Base-by-base conservation (phyloP, 2,329 filamentous ascomycete genomes). In the Chrysoporthe austroafricana region DNA sequence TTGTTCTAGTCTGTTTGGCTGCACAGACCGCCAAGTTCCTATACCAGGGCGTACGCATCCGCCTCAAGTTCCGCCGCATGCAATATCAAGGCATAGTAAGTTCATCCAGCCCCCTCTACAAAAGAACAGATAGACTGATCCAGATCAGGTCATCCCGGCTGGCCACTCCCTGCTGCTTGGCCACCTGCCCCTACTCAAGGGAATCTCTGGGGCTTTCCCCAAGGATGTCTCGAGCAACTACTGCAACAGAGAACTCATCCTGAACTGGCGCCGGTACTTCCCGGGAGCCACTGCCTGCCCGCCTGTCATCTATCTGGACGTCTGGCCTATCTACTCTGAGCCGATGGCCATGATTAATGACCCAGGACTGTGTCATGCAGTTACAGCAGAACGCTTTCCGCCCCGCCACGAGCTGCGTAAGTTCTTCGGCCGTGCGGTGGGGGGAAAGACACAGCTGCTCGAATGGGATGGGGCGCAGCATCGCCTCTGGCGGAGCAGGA, bases 261-360 rank as follows among this genome's bases (percentile, higher is more conserved):
- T 57, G 32, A 63, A 70, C 36, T 71, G 68, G 68, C 44, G 36
- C 13, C 34, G 54, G 14, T 68, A 72, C 48, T 73, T 74, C 50
- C 72, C 71, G 1, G 46, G 8, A 0, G 54, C 14, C 9, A 36
- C 60, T 2, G 16, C 42, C 11, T 70, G 66, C 5, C 73, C 73
- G 0, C 67, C 69, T 0, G 52, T 74, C 4, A 52, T 71, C 13
- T 74, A 73, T 44, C 59, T 74, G 2, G 73, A 74, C 57, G 62
- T 73, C 5, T 73, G 73, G 71, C 72, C 71, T 0, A 56, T 72
- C 4, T 39, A 67, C 2, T 62, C 71, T 4, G 46, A 72, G 34
- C 67, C 71, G 0, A 7, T 74, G 7, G 67, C 71, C 18, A 34
- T 54, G 1, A 48, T 64, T 0, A 58, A 34, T 2, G 50, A 57